A percentile compares a stretch with the other conserved stretches of the same genome.
Evolutionary conservation across 768 basidiomycete species (phyloP).

Genomic region (Lactifluus piperatus): DNA sequence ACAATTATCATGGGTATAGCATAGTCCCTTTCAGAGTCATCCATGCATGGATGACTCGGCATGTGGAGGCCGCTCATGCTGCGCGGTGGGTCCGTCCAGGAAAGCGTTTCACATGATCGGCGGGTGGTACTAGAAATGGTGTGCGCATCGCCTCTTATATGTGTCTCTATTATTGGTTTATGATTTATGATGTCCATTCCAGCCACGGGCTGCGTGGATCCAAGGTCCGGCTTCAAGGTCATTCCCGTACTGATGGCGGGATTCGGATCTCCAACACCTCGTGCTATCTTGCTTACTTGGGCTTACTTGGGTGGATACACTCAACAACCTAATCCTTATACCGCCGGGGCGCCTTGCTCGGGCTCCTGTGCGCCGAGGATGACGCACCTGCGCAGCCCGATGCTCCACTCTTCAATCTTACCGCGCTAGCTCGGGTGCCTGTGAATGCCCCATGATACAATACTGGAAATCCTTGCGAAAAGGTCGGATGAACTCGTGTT

Average conservation of each 20-base stretch:
- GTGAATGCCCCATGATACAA: too few relatives aligned
- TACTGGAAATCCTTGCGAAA: not conserved
- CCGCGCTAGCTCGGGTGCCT: not conserved
- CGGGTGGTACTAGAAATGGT: not conserved
- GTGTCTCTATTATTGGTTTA: not conserved
- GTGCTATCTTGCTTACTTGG: not conserved
- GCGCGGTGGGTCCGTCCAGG: not conserved
- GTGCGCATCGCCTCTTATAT: constrained; percentile 5
- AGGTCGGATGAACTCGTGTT: not conserved
- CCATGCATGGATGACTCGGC: not conserved
- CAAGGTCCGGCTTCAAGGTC: constrained; percentile 2
- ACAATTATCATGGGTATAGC: not conserved
- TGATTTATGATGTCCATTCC: not conserved
- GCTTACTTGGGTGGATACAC: not conserved
- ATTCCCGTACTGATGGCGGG: not conserved
- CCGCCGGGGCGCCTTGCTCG: not conserved
- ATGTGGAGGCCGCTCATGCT: not conserved
- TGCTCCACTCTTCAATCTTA: not conserved
- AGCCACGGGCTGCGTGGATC: not conserved
- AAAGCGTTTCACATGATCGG: not conserved
- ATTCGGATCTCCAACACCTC: not conserved
- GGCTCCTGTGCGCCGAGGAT: not conserved
- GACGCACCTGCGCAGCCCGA: not conserved
- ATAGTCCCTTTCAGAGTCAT: not conserved
- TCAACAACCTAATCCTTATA: not conserved